phyloP scores from a whole-genome alignment of 139 green algal genomes.

The Picochlorum sp. region DNA sequence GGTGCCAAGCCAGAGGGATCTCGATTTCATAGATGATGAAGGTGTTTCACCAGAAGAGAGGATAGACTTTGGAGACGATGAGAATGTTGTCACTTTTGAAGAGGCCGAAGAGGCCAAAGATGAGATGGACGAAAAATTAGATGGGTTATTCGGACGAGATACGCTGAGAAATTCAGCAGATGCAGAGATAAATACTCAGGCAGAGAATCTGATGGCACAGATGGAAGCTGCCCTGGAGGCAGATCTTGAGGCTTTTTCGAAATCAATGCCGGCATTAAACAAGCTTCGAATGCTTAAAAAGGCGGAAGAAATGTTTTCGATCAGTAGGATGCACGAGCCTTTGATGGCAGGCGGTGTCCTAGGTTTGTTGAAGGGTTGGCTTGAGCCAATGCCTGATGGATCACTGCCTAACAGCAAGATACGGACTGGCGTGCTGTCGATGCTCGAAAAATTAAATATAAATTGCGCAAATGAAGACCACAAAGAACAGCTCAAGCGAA shows the following conservation, averaged over 20 bases:
- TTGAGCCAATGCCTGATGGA: slow-evolving; percentile 55
- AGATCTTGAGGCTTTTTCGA: slow-evolving; percentile 39
- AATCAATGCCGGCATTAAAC: slow-evolving; percentile 37
- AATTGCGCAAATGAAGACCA: slow-evolving; percentile 37
- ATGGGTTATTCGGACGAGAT: not conserved
- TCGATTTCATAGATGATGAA: slow-evolving; percentile 29
- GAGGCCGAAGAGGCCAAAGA: slow-evolving; percentile 12
- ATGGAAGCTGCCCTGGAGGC: slow-evolving; percentile 51
- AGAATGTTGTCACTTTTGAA: slow-evolving; percentile 12
- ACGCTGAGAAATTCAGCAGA: slow-evolving; percentile 1
- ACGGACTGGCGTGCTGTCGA: slow-evolving; percentile 32
- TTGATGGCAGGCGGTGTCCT: slow-evolving; percentile 51
- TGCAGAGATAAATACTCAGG: slow-evolving; percentile 16
- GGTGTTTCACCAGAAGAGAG: slow-evolving; percentile 10
- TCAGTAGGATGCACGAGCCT: slow-evolving; percentile 46
- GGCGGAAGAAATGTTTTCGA: slow-evolving; percentile 38
- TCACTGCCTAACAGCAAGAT: slow-evolving; percentile 56
- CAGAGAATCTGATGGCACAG: slow-evolving; percentile 33
- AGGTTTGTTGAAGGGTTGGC: slow-evolving; percentile 53
- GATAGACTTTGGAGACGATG: slow-evolving; percentile 25
- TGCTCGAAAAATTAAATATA: slow-evolving; percentile 44
- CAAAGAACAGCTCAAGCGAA: slow-evolving; percentile 57
- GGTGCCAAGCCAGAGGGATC: slow-evolving; percentile 17
- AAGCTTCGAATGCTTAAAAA: slow-evolving; percentile 54
- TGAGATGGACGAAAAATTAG: slow-evolving; percentile 15